These are phyloP conservation scores for Salix arbutifolia DNA, from an alignment of 345 rosid genomes.

Conservation along the genomic window DNA sequence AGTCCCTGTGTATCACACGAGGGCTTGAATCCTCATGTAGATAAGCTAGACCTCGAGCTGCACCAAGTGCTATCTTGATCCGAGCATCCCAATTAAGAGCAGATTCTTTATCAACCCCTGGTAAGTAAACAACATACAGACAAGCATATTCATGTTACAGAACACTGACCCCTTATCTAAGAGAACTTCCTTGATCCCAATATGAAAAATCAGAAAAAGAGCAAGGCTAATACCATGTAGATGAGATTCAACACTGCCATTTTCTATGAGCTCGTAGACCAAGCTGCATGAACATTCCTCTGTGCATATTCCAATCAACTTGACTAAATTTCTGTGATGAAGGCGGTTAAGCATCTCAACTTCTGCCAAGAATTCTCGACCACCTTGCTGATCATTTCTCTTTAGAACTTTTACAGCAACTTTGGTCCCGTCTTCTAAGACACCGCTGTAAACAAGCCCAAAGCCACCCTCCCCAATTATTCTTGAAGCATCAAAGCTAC, in stretches of 20 bases:
- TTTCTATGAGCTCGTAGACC: slow-evolving; percentile 88
- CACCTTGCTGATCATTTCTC: slow-evolving; percentile 91
- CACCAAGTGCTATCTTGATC: slow-evolving; percentile 92
- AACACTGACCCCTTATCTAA: not conserved
- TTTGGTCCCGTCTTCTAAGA: slow-evolving; percentile 78
- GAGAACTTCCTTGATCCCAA: not conserved
- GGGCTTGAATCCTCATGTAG: slow-evolving; percentile 98
- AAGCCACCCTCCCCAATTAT: slow-evolving; percentile 95
- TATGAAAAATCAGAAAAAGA: not conserved
- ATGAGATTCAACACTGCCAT: slow-evolving; percentile 97
- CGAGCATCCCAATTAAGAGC: slow-evolving; percentile 84
- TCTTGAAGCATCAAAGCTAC: slow-evolving; percentile 60
- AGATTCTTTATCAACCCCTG: slow-evolving; percentile 72
- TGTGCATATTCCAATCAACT: slow-evolving; percentile 85
- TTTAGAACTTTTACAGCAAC: slow-evolving; percentile 88
- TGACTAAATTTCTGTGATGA: slow-evolving; percentile 91
- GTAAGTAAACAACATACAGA: slow-evolving; percentile 3
- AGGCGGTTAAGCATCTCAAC: slow-evolving; percentile 98
- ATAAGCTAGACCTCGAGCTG: slow-evolving; percentile 93
- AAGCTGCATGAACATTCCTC: slow-evolving; percentile 79
- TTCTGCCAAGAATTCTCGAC: slow-evolving; percentile 90
- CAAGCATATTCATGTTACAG: slow-evolving; percentile 1
- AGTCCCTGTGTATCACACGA: slow-evolving; percentile 90
- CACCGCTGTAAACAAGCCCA: slow-evolving; percentile 77
- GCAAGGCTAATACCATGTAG: slow-evolving; percentile 59